Evolutionary conservation across 73 alveolate genomes (phyloP).

Genomic region (Strombidium stylifer): DNA sequence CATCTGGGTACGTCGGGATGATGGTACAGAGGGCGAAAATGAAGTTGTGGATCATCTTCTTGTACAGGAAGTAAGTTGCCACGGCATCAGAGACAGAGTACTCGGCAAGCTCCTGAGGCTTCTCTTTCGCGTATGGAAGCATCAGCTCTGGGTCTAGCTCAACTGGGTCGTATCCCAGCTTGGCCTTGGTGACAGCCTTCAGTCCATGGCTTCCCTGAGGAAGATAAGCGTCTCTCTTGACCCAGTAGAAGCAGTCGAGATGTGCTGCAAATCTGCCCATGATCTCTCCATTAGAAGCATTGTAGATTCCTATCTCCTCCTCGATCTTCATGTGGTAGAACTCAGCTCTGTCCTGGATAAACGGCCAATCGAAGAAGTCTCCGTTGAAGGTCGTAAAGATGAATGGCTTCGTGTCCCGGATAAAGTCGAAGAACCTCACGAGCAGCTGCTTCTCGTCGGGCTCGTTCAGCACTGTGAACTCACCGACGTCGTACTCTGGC

Average conservation of each 20-base stretch:
- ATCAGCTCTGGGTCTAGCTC: slow-evolving; percentile 99
- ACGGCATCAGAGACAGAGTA: slow-evolving; percentile 99
- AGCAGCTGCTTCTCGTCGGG: slow-evolving; percentile 84
- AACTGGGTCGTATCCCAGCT: slow-evolving; percentile 99
- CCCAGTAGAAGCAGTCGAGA: slow-evolving; percentile 99
- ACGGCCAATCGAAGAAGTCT: slow-evolving; percentile 99
- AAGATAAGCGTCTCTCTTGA: slow-evolving; percentile 98
- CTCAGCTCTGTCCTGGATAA: slow-evolving; percentile 76
- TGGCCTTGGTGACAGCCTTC: slow-evolving; percentile 98
- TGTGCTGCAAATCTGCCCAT: slow-evolving; percentile 92
- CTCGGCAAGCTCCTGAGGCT: slow-evolving; percentile 97
- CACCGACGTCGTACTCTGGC: slow-evolving; percentile 90
- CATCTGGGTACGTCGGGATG: slow-evolving; percentile 99
- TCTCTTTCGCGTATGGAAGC: slow-evolving; percentile 95
- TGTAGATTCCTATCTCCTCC: slow-evolving; percentile 87
- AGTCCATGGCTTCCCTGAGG: slow-evolving; percentile 99
- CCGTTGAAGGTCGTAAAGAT: slow-evolving; percentile 98
- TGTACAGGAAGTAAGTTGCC: slow-evolving; percentile 99
- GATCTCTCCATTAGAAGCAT: slow-evolving; percentile 78
- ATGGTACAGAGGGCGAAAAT: slow-evolving; percentile 99
- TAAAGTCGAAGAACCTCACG: slow-evolving; percentile 80
- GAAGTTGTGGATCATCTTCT: slow-evolving; percentile 98
- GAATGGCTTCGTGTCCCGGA: slow-evolving; percentile 88
- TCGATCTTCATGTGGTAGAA: slow-evolving; percentile 86
- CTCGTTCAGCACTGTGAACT: slow-evolving; percentile 88